A percentile compares a stretch with the other conserved stretches of the same genome.
phyloP scores from a whole-genome alignment of 2,329 filamentous ascomycete genomes.

The Bipolaris sorokiniana region DNA sequence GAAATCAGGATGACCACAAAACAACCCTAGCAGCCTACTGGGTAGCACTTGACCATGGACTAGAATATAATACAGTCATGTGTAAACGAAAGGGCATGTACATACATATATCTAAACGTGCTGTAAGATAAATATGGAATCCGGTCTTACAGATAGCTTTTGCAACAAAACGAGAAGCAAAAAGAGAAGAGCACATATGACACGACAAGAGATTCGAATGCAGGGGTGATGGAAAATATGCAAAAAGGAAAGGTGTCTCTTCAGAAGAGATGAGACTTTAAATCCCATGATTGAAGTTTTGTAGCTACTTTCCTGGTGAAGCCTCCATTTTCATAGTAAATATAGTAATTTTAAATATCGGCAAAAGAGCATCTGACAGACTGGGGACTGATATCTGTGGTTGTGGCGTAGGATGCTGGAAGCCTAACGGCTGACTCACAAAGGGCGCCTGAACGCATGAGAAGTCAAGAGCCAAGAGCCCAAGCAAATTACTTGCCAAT shows the following conservation, averaged over 20 bases:
- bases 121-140: too few relatives aligned
- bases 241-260: constrained; percentile 1
- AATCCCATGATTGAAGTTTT: too few relatives aligned
- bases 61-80: too few relatives aligned
- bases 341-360: neutral
- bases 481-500: too few relatives aligned
- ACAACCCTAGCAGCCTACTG: too few relatives aligned
- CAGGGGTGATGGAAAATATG: neutral
- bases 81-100: too few relatives aligned
- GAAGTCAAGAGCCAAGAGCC: neutral
- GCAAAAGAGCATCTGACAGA: too few relatives aligned
- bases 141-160: neutral
- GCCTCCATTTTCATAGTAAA: neutral
- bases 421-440: neutral
- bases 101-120: too few relatives aligned
- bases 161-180: neutral
- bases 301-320: constrained; percentile 1
- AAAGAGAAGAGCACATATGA: neutral
- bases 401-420: neutral
- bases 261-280: neutral
- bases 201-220: neutral
- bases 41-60: too few relatives aligned
- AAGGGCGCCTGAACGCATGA: neutral
- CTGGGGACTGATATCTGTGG: neutral
- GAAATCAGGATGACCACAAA: too few relatives aligned